phyloP scores from a whole-genome alignment of 2,329 filamentous ascomycete genomes.

The Stachybotrys chartarum region DNA sequence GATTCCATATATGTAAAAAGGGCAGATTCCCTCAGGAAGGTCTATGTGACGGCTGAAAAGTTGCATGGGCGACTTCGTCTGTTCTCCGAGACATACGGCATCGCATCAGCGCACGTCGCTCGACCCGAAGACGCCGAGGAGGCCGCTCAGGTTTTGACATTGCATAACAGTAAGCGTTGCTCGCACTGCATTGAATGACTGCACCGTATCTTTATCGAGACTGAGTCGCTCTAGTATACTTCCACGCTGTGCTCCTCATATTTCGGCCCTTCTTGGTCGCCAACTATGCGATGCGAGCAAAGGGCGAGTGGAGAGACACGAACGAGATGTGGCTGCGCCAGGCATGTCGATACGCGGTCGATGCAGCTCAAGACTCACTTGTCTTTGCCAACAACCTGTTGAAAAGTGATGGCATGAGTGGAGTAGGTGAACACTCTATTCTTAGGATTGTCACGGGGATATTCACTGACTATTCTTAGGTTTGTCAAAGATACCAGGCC shows the following conservation, averaged over 20 bases:
- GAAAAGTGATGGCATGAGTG: background rate
- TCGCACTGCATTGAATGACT: no score
- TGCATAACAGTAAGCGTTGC: background rate
- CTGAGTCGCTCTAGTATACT: background rate
- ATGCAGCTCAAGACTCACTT: slow-evolving; percentile 1
- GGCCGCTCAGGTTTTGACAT: background rate
- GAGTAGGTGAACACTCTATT: background rate
- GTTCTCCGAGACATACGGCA: background rate
- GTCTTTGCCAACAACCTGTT: background rate
- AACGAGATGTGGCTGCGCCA: slow-evolving; percentile 1
- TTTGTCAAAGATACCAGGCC: background rate
- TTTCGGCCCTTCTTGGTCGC: background rate
- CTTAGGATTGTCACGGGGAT: no score
- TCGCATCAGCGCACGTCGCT: background rate
- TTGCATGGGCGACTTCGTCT: background rate
- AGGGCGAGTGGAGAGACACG: background rate
- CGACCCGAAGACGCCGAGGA: no score
- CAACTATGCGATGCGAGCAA: background rate
- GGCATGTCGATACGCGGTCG: background rate
- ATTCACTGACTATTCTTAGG: background rate
- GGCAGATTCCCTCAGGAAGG: background rate
- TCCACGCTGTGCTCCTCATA: background rate
- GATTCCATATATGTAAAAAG: background rate
- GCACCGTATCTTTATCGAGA: no score
- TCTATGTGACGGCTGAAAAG: background rate